Conservation (phyloP, 2,329 filamentous ascomycete species). For the Fusarium pseudoanthophilum region DNA sequence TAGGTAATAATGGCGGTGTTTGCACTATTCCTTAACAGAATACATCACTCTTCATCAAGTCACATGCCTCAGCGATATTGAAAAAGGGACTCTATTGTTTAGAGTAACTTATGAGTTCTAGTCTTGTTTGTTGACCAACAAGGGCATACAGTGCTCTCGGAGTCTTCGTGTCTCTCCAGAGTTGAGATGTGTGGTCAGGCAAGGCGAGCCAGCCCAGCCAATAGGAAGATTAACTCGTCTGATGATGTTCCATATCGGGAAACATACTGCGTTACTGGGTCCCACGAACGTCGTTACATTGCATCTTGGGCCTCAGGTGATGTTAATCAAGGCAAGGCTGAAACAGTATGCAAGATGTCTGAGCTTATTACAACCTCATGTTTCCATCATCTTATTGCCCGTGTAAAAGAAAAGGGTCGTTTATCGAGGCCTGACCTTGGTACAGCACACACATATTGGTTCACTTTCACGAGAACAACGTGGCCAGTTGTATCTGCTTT, state of each 20-base stretch:
- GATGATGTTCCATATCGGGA: not conserved
- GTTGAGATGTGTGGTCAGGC: not conserved
- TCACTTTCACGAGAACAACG: not conserved
- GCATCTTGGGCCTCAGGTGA: not conserved
- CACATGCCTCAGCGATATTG: not conserved
- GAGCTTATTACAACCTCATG: not conserved
- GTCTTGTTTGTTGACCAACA: not conserved
- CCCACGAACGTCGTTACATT: not conserved
- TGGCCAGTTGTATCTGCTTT: not conserved
- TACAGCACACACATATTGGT: not conserved
- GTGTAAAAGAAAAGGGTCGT: not conserved
- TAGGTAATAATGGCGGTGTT: not conserved
- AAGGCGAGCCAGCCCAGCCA: not conserved
- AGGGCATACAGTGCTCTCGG: slow-evolving; percentile 1
- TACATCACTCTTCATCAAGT: not conserved
- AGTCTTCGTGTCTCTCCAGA: not conserved
- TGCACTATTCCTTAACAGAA: not conserved
- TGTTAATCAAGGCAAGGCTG: not conserved
- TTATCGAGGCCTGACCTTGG: not conserved
- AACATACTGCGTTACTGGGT: not conserved
- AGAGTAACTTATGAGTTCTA: not conserved
- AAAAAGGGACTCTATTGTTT: not conserved
- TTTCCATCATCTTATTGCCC: not conserved
- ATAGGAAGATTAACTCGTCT: not conserved
- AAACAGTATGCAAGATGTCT: not conserved